Percentiles rank a stretch among this genome's conserved stretches.
Evolutionary conservation across 2,329 filamentous ascomycete species (phyloP).

Genomic region (Arthrinium puccinioides): DNA sequence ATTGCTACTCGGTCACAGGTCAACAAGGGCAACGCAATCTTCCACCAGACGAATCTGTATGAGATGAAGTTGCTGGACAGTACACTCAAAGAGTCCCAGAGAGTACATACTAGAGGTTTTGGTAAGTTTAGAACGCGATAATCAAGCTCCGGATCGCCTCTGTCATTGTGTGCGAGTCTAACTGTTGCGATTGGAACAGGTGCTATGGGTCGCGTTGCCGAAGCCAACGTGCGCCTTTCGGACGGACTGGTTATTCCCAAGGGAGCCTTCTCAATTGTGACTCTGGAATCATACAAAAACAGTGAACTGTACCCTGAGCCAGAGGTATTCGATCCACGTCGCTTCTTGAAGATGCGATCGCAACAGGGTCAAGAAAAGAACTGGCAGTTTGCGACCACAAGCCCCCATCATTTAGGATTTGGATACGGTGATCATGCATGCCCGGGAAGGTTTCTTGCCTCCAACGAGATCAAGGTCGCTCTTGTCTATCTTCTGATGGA

Average conservation of each 20-base stretch:
- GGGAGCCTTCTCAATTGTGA: not conserved
- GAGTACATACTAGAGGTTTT: not conserved
- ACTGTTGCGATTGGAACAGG: not conserved
- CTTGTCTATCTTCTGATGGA: not conserved
- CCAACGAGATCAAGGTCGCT: slow-evolving; percentile 1
- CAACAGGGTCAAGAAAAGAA: not conserved
- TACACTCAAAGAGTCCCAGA: slow-evolving; percentile 1
- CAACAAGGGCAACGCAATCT: not conserved
- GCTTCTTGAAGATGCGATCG: not conserved
- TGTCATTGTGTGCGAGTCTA: not conserved
- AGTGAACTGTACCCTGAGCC: not conserved
- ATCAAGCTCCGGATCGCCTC: too few relatives aligned
- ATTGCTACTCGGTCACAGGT: not conserved
- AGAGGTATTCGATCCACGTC: not conserved
- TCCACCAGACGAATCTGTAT: not conserved
- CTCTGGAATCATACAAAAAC: not conserved
- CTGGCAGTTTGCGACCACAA: not conserved
- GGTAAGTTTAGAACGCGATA: too few relatives aligned
- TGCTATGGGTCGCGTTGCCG: not conserved
- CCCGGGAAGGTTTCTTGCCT: slow-evolving; percentile 1
- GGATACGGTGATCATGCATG: slow-evolving; percentile 3
- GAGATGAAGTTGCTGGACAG: slow-evolving; percentile 3
- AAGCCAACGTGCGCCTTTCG: not conserved
- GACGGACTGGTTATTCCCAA: not conserved
- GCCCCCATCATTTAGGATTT: not conserved